These are phyloP conservation scores for Penicillium sclerotiorum DNA, from an alignment of 2,329 filamentous ascomycete genomes.

Conservation along the genomic window DNA sequence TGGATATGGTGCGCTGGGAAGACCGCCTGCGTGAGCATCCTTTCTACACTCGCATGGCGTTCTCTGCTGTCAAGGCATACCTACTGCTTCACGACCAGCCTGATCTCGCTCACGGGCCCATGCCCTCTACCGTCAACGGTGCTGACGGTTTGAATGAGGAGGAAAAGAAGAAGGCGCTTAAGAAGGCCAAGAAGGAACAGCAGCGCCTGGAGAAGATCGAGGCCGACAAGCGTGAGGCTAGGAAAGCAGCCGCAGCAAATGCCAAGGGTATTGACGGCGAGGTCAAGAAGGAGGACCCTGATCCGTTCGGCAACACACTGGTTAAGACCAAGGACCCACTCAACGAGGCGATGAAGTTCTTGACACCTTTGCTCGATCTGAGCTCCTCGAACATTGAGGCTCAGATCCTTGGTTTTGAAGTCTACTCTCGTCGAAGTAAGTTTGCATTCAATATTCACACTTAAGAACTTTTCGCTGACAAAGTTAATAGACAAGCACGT, in stretches of 20 bases:
- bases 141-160: slow-evolving; percentile 56
- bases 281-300: slow-evolving; percentile 84
- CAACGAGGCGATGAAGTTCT: slow-evolving; percentile 82
- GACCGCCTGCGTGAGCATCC: slow-evolving; percentile 89
- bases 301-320: slow-evolving; percentile 80
- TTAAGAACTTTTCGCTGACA: no score
- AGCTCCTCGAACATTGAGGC: slow-evolving; percentile 78
- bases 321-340: slow-evolving; percentile 80
- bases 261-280: slow-evolving; percentile 60
- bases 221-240: slow-evolving; percentile 80
- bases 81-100: slow-evolving; percentile 76
- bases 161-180: slow-evolving; percentile 82
- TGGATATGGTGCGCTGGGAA: slow-evolving; percentile 97
- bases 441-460: slow-evolving; percentile 5
- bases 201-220: slow-evolving; percentile 75
- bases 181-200: slow-evolving; percentile 85
- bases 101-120: slow-evolving; percentile 61
- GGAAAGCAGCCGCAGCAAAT: slow-evolving; percentile 68
- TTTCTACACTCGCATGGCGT: slow-evolving; percentile 82
- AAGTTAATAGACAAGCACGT: slow-evolving; percentile 73
- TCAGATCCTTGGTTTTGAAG: slow-evolving; percentile 86
- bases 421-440: slow-evolving; percentile 82
- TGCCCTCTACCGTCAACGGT: slow-evolving; percentile 57
- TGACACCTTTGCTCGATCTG: slow-evolving; percentile 78
- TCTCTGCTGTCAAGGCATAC: slow-evolving; percentile 81